Conservation (phyloP, 768 basidiomycete genomes). For the Leccinum obscurum region DNA sequence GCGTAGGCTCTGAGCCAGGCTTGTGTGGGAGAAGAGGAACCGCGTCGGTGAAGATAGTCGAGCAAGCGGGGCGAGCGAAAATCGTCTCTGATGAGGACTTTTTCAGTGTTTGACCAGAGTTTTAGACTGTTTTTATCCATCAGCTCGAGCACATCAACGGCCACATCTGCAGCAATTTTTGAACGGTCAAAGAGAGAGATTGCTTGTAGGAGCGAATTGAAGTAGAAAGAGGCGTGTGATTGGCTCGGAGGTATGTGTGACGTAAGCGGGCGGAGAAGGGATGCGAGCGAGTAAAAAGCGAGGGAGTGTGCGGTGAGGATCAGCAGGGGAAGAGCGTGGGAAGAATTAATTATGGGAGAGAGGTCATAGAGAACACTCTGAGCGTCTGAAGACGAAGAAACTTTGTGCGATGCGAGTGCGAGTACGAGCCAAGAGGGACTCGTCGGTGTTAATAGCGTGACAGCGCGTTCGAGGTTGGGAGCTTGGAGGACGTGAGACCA, state of each 20-base stretch:
- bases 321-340: constrained; percentile 12
- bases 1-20: constrained; percentile 22
- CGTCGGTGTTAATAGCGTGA: constrained; percentile 18
- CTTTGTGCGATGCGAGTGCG: constrained; percentile 46
- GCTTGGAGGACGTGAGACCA: constrained; percentile 42
- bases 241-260: constrained; percentile 35
- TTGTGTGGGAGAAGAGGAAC: not conserved
- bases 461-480: constrained; percentile 35
- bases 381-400: constrained; percentile 47
- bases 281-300: constrained; percentile 47
- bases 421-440: constrained; percentile 59
- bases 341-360: constrained; percentile 26
- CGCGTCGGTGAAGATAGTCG: constrained; percentile 39
- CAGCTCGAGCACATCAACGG: constrained; percentile 42
- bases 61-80: constrained; percentile 53
- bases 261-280: constrained; percentile 46
- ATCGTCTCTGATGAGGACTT: constrained; percentile 47
- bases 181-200: constrained; percentile 46
- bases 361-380: constrained; percentile 44
- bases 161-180: constrained; percentile 38
- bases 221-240: constrained; percentile 33
- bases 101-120: constrained; percentile 44
- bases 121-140: constrained; percentile 43
- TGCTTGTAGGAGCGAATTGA: constrained; percentile 56
- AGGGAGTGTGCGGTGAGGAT: constrained; percentile 44